phyloP scores from a whole-genome alignment of 306 rosid genomes.

The Cicer pinnatifidum region DNA sequence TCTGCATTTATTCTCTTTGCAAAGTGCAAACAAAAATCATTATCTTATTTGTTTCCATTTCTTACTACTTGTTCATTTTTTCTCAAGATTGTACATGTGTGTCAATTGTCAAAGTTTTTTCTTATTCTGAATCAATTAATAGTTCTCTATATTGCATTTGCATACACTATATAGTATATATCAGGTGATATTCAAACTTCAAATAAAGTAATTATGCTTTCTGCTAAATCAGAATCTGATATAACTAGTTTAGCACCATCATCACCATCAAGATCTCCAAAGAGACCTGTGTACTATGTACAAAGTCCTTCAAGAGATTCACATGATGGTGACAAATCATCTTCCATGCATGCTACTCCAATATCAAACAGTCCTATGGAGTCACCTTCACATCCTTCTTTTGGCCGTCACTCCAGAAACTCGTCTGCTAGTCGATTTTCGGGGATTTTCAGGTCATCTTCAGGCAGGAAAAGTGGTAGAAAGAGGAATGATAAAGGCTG shows the following conservation, averaged over 20 bases:
- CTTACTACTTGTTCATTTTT: slow-evolving; percentile 18
- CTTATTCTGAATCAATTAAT: too few relatives aligned
- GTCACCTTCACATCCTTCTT: slow-evolving; percentile 94
- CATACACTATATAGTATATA: neutral
- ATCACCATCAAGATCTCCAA: slow-evolving; percentile 94
- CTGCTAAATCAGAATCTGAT: slow-evolving; percentile 89
- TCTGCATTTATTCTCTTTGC: slow-evolving; percentile 11
- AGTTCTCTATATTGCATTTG: neutral
- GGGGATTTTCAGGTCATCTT: slow-evolving; percentile 89
- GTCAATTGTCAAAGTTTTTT: too few relatives aligned
- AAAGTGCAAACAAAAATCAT: neutral
- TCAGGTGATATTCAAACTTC: neutral
- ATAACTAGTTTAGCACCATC: slow-evolving; percentile 87
- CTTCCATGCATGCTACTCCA: slow-evolving; percentile 88
- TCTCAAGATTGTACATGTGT: too few relatives aligned
- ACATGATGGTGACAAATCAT: slow-evolving; percentile 91
- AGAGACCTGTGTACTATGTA: slow-evolving; percentile 75
- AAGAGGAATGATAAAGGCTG: slow-evolving; percentile 90
- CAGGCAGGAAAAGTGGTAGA: slow-evolving; percentile 70
- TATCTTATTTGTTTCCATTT: slow-evolving; percentile 15
- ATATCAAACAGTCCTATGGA: slow-evolving; percentile 91
- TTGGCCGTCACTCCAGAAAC: slow-evolving; percentile 92
- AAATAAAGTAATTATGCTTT: slow-evolving; percentile 47
- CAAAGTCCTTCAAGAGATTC: slow-evolving; percentile 97
- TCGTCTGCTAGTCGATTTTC: slow-evolving; percentile 86